Evolutionary conservation across 192 early-diverging fungal genomes (phyloP), one percentile per base, ranked within the genome.

Genomic region (Coemansia sp.): DNA sequence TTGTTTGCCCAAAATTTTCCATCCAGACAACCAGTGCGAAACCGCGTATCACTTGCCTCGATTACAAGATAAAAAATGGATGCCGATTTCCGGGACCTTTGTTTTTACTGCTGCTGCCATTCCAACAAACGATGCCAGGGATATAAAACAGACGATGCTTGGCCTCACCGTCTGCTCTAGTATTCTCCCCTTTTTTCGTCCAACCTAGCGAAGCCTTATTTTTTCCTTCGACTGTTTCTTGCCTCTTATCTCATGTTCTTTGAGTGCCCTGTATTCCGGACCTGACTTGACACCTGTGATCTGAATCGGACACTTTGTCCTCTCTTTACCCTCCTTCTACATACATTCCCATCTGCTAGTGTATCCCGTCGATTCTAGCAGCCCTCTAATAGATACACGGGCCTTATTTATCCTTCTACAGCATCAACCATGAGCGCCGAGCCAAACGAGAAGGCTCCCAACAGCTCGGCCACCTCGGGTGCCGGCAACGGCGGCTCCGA

Each of bases 401-500:
- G 61, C 21, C 51, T 39, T 63, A 21, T 46, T 23, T 39, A 36
- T 63, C 30, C 45, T 23, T 51, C n/a, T 49, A 35, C 36, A n/a
- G n/a, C n/a, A 46, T 33, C 33, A 20, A 48, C 71, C 62, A 74
- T 75, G 72, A 69, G 66, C 60, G 60, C 60, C 36, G 34, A 73
- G 30, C 60, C 39, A 30, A 67, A 66, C 64, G 78, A 81, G 35
- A 81, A 81, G 73, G 73, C 64, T 12, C 58, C 55, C 23, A 67
- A 48, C 71, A 52, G 73, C 23, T 52, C 64, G 58, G 58, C 73
- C 44, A 58, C 64, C 24, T 51, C 30, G 44, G 64, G 43, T 33
- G 36, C n/a, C 44, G 34, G 30, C 45, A 52, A 60, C 21, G 45
- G 46, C 20, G 73, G 62, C 26, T 36, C 68, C 18, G 78, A 76